These are phyloP conservation scores for Cordia subcordata DNA, from an alignment of 257 asterid genomes.

Conservation along the genomic window DNA sequence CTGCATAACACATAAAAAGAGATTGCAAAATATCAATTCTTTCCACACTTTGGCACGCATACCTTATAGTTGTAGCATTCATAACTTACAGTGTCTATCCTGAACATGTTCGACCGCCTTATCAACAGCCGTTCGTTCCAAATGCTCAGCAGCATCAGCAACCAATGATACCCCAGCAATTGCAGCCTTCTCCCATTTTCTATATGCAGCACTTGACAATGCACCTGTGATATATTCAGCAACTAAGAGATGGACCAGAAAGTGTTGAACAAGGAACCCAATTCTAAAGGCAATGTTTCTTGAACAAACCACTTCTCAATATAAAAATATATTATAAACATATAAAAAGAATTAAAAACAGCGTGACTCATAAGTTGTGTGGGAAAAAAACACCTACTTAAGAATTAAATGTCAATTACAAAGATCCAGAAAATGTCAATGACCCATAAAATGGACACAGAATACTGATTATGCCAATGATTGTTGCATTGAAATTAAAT, in stretches of 20 bases:
- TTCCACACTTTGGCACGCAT: conserved; percentile 3
- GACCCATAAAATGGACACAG: too few relatives aligned
- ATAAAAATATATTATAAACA: background rate
- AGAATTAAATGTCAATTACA: too few relatives aligned
- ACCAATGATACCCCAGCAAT: conserved; percentile 98
- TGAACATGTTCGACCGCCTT: conserved; percentile 49
- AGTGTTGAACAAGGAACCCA: background rate
- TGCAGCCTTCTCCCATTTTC: conserved; percentile 99
- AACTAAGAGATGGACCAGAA: conserved; percentile 9
- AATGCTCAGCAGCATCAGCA: conserved; percentile 99
- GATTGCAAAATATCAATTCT: conserved; percentile 15
- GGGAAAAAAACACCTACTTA: too few relatives aligned
- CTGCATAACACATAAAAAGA: conserved; percentile 35
- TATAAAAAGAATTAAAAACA: too few relatives aligned
- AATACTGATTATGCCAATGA: too few relatives aligned
- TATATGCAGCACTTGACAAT: conserved; percentile 78
- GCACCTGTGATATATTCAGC: conserved; percentile 37
- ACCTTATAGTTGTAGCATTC: conserved; percentile 1
- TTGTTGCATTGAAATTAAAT: too few relatives aligned
- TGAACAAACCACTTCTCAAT: too few relatives aligned
- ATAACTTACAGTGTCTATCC: conserved; percentile 53
- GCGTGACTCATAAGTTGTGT: too few relatives aligned
- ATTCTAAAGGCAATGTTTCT: background rate
- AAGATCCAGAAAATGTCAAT: too few relatives aligned
- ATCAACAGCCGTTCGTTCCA: conserved; percentile 71